Evolutionary conservation across 2,329 filamentous ascomycete species (phyloP).

Genomic region (Cladobotryum mycophilum): DNA sequence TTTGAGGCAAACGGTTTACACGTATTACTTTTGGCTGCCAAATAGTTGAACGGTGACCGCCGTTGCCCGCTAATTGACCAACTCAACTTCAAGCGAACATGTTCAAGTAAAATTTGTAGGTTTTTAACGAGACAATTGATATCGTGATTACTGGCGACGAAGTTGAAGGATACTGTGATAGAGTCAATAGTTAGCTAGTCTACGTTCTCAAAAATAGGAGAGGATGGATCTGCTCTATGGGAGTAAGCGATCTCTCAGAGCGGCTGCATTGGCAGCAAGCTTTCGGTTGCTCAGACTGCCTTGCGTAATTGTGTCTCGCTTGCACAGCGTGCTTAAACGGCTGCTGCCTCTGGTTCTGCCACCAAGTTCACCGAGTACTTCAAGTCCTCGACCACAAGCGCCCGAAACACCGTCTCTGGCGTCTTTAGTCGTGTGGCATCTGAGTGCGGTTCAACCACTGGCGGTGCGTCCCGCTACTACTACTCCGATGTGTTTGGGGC

Average conservation of each 20-base stretch:
- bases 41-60: too few relatives aligned
- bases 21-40: too few relatives aligned
- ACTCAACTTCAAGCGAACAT: too few relatives aligned
- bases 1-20: too few relatives aligned
- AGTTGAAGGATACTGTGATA: too few relatives aligned
- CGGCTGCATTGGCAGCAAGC: slow-evolving; percentile 47
- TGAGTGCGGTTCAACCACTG: slow-evolving; percentile 47
- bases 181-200: too few relatives aligned
- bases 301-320: slow-evolving; percentile 48
- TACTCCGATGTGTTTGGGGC: slow-evolving; percentile 51
- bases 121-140: too few relatives aligned
- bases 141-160: too few relatives aligned
- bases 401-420: slow-evolving; percentile 43
- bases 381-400: slow-evolving; percentile 45
- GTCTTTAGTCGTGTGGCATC: slow-evolving; percentile 45
- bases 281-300: slow-evolving; percentile 41
- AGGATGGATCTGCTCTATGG: too few relatives aligned
- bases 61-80: too few relatives aligned
- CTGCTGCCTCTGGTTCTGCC: slow-evolving; percentile 42
- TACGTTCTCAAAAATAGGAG: too few relatives aligned
- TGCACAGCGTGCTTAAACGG: slow-evolving; percentile 45
- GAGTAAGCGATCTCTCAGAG: slow-evolving; percentile 28
- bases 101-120: too few relatives aligned
- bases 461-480: slow-evolving; percentile 47
- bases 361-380: slow-evolving; percentile 56